Percentiles rank a stretch among this genome's conserved stretches.
These are phyloP conservation scores for Auricularia heimuer DNA, from an alignment of 768 basidiomycete species.

Conservation along the genomic window DNA sequence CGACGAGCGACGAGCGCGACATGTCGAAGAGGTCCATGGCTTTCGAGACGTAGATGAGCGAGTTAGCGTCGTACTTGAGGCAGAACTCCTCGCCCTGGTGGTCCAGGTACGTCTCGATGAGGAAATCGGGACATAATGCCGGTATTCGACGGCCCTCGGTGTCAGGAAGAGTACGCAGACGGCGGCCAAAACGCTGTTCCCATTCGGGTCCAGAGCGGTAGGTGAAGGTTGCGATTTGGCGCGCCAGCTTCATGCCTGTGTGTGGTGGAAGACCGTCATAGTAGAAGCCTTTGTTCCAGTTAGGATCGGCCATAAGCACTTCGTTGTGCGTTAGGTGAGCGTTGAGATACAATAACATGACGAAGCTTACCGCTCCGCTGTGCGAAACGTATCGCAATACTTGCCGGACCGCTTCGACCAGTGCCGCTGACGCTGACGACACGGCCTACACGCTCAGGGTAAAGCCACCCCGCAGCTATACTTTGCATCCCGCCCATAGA, in stretches of 20 bases:
- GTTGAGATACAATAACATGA: slow-evolving; percentile 7
- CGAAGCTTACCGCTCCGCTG: slow-evolving; percentile 53
- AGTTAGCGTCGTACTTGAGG: slow-evolving; percentile 98
- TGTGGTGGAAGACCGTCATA: slow-evolving; percentile 94
- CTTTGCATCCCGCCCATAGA: slow-evolving; percentile 99
- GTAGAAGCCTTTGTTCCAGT: slow-evolving; percentile 99
- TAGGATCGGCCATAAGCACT: slow-evolving; percentile 99
- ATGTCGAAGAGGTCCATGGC: slow-evolving; percentile 99
- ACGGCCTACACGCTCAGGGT: slow-evolving; percentile 80
- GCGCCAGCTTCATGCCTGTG: slow-evolving; percentile 95
- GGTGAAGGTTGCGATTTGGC: slow-evolving; percentile 98
- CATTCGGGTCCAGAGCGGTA: slow-evolving; percentile 99
- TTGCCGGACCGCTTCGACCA: slow-evolving; percentile 82
- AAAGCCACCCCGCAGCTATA: slow-evolving; percentile 88
- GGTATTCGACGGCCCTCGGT: slow-evolving; percentile 29
- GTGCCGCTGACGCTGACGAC: slow-evolving; percentile 93
- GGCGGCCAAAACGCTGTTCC: slow-evolving; percentile 94
- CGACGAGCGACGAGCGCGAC: slow-evolving; percentile 63
- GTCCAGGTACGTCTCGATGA: slow-evolving; percentile 98
- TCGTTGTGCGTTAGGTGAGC: neutral
- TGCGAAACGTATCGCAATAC: slow-evolving; percentile 92
- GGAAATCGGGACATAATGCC: slow-evolving; percentile 89
- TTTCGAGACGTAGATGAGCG: slow-evolving; percentile 95
- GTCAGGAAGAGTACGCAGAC: slow-evolving; percentile 40
- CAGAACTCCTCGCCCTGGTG: slow-evolving; percentile 97